phyloP scores from a whole-genome alignment of 2,329 filamentous ascomycete species.

The Zelopaecilomyces penicillatus region DNA sequence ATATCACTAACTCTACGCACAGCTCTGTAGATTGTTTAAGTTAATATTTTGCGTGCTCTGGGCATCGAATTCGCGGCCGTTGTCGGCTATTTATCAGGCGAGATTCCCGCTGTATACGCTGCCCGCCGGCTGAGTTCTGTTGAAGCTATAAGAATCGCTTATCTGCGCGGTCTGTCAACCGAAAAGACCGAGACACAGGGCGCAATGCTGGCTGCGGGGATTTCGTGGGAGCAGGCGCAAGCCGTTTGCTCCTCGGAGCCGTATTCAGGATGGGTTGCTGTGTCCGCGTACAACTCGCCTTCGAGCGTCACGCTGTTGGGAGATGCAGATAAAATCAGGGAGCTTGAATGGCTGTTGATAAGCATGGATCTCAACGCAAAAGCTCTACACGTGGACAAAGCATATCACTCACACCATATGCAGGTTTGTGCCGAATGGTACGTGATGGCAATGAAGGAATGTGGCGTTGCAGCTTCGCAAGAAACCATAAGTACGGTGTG shows the following conservation, averaged over 20 bases:
- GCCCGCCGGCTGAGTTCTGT: slow-evolving; percentile 28
- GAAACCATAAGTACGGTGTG: background rate
- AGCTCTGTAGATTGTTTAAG: slow-evolving; percentile 17
- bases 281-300: background rate
- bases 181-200: background rate
- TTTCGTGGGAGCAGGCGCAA: background rate
- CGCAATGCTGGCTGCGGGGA: background rate
- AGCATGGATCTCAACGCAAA: slow-evolving; percentile 20
- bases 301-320: background rate
- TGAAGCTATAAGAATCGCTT: slow-evolving; percentile 12
- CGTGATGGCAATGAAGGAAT: background rate
- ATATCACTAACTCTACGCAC: slow-evolving; percentile 21
- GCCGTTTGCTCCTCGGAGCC: background rate
- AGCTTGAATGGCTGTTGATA: slow-evolving; percentile 24
- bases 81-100: slow-evolving; percentile 39
- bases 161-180: background rate
- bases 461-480: background rate
- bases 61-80: slow-evolving; percentile 26
- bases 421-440: background rate
- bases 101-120: slow-evolving; percentile 41
- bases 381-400: background rate
- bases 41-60: slow-evolving; percentile 17
- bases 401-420: background rate
- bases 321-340: slow-evolving; percentile 20
- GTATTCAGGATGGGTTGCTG: background rate